Percentiles rank a stretch among this genome's conserved stretches.
Conservation (phyloP, 176 grass and related monocot species). For the Cenchrus purpureus region DNA sequence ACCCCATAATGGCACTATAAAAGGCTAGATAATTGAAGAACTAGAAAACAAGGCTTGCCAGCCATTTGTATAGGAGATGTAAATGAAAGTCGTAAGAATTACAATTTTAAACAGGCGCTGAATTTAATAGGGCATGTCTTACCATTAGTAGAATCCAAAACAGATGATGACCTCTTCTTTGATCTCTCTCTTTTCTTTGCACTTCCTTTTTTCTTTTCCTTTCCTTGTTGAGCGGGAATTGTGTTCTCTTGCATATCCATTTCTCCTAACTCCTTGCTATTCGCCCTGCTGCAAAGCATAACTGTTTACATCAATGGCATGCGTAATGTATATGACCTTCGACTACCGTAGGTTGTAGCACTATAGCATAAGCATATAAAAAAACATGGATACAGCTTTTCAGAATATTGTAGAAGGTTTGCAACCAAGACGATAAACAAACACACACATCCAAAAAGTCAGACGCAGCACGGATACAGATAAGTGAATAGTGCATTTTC, state of each 20-base stretch:
- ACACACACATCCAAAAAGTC: neutral
- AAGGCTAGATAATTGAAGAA: neutral
- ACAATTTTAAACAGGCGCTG: neutral
- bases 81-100: neutral
- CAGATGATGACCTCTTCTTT: constrained; percentile 69
- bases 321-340: constrained; percentile 1
- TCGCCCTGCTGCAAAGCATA: constrained; percentile 43
- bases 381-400: too few species aligned
- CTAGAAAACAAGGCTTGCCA: neutral
- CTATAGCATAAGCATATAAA: too few species aligned
- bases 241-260: constrained; percentile 48
- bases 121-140: constrained; percentile 32
- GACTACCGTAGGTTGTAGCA: too few species aligned
- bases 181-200: constrained; percentile 19
- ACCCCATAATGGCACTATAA: neutral
- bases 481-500: neutral
- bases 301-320: constrained; percentile 1
- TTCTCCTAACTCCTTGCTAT: constrained; percentile 19
- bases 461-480: neutral
- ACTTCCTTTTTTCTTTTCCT: constrained; percentile 52
- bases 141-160: constrained; percentile 58
- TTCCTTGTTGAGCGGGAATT: constrained; percentile 40
- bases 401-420: too few species aligned
- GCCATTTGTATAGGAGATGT: constrained; percentile 8
- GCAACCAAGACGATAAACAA: too few species aligned